Evolutionary conservation across 2,329 filamentous ascomycete genomes (phyloP).

Genomic region (Trichophyton mentagrophytes): DNA sequence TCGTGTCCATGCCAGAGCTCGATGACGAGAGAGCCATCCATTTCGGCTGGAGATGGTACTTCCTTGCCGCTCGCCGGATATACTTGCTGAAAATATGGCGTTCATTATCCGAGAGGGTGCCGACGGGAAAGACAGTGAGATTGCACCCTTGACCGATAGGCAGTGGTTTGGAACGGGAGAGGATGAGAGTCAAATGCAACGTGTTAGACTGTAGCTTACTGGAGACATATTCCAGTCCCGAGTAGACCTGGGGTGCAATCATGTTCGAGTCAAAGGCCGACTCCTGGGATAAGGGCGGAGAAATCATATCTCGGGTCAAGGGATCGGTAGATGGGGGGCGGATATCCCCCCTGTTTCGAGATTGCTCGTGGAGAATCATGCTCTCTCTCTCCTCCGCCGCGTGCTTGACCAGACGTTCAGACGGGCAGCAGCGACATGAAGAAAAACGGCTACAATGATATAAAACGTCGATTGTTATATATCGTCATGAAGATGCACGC

Average conservation of each 20-base stretch:
- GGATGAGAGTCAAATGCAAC: constrained; percentile 30
- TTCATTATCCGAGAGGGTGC: constrained; percentile 20
- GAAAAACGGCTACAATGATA: neutral
- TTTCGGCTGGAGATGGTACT: constrained; percentile 27
- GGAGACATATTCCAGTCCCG: constrained; percentile 32
- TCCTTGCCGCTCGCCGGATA: constrained; percentile 26
- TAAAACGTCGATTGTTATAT: neutral
- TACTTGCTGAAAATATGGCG: constrained; percentile 23
- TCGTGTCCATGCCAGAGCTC: neutral
- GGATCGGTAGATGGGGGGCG: neutral
- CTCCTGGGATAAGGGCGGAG: constrained; percentile 28
- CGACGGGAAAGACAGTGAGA: constrained; percentile 28
- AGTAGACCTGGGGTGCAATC: constrained; percentile 23
- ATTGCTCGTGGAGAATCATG: neutral
- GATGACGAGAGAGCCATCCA: constrained; percentile 25
- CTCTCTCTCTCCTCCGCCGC: neutral
- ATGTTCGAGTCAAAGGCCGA: constrained; percentile 27
- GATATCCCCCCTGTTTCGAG: neutral
- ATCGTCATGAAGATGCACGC: neutral
- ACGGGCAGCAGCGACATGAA: neutral
- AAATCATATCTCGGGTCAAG: constrained; percentile 31
- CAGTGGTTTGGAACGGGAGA: constrained; percentile 29
- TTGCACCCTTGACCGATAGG: constrained; percentile 28
- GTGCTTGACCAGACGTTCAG: neutral
- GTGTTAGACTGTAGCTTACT: constrained; percentile 28